phyloP scores from a whole-genome alignment of 2,329 filamentous ascomycete genomes.

The Xylariales sp. region DNA sequence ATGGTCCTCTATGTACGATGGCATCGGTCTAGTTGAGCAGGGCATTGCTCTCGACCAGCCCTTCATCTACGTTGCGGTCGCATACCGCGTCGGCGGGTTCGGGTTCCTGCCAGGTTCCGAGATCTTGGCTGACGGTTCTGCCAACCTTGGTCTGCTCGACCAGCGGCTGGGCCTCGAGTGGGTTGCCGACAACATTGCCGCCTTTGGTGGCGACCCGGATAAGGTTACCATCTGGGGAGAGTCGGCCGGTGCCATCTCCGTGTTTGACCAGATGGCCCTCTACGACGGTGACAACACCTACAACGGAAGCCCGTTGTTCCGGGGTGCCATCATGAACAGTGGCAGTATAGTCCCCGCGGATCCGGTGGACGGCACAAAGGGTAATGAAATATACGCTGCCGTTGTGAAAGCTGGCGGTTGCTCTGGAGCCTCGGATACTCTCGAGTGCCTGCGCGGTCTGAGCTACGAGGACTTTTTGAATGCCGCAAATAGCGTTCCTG shows the following conservation, averaged over 20 bases:
- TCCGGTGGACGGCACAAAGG: constrained; percentile 43
- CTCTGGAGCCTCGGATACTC: constrained; percentile 35
- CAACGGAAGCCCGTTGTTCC: constrained; percentile 60
- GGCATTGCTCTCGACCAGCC: constrained; percentile 43
- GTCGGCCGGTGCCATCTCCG: constrained; percentile 54
- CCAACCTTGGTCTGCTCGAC: constrained; percentile 58
- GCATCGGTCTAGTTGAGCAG: constrained; percentile 24
- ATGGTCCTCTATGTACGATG: constrained; percentile 32
- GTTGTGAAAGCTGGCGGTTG: constrained; percentile 52
- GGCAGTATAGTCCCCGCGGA: constrained; percentile 46
- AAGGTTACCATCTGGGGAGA: constrained; percentile 66
- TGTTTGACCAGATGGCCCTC: constrained; percentile 57
- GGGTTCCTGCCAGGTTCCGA: constrained; percentile 57
- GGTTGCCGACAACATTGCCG: constrained; percentile 58
- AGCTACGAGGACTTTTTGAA: constrained; percentile 45
- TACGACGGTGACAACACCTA: constrained; percentile 60
- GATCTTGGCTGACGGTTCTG: constrained; percentile 47
- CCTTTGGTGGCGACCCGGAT: constrained; percentile 61
- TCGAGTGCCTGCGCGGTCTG: constrained; percentile 51
- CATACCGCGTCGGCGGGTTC: constrained; percentile 61
- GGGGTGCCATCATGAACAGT: constrained; percentile 61
- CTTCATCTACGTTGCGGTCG: constrained; percentile 60
- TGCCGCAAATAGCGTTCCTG: constrained; percentile 55
- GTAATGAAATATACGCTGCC: constrained; percentile 47
- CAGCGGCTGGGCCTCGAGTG: constrained; percentile 58